These are phyloP conservation scores for Hansenula sp. DNA, from an alignment of 1,139 yeast genomes.

Conservation along the genomic window DNA sequence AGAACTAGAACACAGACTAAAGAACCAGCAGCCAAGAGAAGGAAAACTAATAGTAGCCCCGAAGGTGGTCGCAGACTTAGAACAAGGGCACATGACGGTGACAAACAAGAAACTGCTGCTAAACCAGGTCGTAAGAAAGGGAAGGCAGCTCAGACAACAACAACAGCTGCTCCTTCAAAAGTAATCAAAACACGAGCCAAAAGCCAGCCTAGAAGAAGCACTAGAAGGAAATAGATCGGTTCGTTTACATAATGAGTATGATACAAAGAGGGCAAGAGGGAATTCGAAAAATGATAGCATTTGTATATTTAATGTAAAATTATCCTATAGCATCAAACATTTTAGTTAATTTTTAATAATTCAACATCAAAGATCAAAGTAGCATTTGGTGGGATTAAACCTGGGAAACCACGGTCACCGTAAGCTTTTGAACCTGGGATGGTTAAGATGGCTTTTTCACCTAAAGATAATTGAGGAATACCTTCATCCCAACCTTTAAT, in stretches of 20 bases:
- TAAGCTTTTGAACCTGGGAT: conserved; percentile 93
- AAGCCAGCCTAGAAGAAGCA: neutral
- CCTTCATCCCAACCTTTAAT: conserved; percentile 95
- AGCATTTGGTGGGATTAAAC: conserved; percentile 93
- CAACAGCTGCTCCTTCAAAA: neutral
- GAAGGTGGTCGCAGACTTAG: conserved; percentile 4
- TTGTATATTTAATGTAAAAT: neutral
- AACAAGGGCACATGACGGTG: neutral
- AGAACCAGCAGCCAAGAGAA: neutral
- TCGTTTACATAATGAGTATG: too few relatives aligned
- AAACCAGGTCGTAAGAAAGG: neutral
- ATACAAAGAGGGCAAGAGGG: neutral
- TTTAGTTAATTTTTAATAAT: conserved; percentile 71
- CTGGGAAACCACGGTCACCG: conserved; percentile 93
- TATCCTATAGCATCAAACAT: conserved; percentile 3
- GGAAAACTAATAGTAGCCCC: conserved; percentile 1
- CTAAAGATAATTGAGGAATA: conserved; percentile 85
- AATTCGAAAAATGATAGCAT: neutral
- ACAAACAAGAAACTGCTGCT: neutral
- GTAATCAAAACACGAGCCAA: neutral
- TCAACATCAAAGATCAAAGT: conserved; percentile 92
- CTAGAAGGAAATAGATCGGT: neutral
- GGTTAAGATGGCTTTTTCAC: conserved; percentile 87
- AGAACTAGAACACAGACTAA: conserved; percentile 3
- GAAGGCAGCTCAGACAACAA: neutral